Evolutionary conservation across 2,329 filamentous ascomycete species (phyloP).

Genomic region (Cercospora janseana): DNA sequence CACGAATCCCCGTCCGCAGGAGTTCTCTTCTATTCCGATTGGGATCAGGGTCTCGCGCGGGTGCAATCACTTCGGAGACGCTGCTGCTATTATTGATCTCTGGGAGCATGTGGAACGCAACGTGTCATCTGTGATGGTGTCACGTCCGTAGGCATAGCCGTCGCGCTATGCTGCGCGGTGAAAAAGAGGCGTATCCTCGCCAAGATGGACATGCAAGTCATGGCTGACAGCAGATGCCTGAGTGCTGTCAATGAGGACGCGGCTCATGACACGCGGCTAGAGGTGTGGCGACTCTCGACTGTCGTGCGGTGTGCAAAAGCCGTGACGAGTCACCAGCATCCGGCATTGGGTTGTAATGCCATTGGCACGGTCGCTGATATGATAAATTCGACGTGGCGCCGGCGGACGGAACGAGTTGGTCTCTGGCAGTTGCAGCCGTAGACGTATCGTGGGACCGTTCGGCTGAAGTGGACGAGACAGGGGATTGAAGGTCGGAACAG

Average conservation of each 20-base stretch:
- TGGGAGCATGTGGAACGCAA: not conserved
- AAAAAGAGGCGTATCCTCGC: not conserved
- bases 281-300: not conserved
- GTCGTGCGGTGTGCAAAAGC: not conserved
- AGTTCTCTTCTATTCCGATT: not conserved
- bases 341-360: too few relatives aligned
- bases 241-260: not conserved
- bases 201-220: not conserved
- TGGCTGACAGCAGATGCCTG: not conserved
- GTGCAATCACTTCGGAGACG: not conserved
- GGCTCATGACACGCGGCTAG: not conserved
- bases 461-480: too few relatives aligned
- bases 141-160: not conserved
- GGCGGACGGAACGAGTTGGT: too few relatives aligned
- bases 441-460: too few relatives aligned
- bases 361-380: too few relatives aligned
- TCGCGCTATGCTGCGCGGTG: not conserved
- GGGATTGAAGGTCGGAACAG: too few relatives aligned
- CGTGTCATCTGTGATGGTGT: not conserved
- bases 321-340: too few relatives aligned
- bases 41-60: not conserved
- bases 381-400: too few relatives aligned
- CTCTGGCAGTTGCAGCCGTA: too few relatives aligned
- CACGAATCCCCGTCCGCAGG: constrained; percentile 6
- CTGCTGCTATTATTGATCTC: too few relatives aligned